A percentile compares a stretch with the other conserved stretches of the same genome.
Conservation (phyloP, 139 green algal species). For the Dunaliella sp. region DNA sequence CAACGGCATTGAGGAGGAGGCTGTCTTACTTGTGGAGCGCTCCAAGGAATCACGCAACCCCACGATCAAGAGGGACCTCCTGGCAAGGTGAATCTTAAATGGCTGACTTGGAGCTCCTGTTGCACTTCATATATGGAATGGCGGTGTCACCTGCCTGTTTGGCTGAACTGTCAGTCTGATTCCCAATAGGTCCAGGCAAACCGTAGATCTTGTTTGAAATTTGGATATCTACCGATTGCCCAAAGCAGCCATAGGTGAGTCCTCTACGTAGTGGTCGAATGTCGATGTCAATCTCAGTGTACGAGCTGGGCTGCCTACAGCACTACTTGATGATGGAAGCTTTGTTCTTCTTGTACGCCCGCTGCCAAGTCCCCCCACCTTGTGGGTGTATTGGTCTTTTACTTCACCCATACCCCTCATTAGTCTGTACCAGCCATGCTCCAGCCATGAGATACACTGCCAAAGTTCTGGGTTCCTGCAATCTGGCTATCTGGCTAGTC, state of each 20-base stretch:
- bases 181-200: too few relatives aligned
- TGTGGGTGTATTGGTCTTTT: background rate
- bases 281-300: too few relatives aligned
- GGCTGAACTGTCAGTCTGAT: too few relatives aligned
- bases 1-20: constrained; percentile 42
- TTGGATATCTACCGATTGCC: too few relatives aligned
- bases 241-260: too few relatives aligned
- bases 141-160: background rate
- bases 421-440: background rate
- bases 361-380: too few relatives aligned
- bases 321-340: too few relatives aligned
- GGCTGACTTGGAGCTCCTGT: background rate
- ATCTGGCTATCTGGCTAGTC: too few relatives aligned
- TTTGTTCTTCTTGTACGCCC: too few relatives aligned
- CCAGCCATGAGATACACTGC: background rate
- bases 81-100: constrained; percentile 37
- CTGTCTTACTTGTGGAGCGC: constrained; percentile 54
- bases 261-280: too few relatives aligned
- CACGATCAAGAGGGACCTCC: constrained; percentile 48
- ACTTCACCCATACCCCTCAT: background rate
- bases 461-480: too few relatives aligned
- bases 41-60: constrained; percentile 52
- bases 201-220: background rate
- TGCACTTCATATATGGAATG: background rate
- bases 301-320: too few relatives aligned